These are phyloP conservation scores for Nannochloropsis oceanica DNA, from an alignment of 108 stramenopile genomes.

Conservation along the genomic window DNA sequence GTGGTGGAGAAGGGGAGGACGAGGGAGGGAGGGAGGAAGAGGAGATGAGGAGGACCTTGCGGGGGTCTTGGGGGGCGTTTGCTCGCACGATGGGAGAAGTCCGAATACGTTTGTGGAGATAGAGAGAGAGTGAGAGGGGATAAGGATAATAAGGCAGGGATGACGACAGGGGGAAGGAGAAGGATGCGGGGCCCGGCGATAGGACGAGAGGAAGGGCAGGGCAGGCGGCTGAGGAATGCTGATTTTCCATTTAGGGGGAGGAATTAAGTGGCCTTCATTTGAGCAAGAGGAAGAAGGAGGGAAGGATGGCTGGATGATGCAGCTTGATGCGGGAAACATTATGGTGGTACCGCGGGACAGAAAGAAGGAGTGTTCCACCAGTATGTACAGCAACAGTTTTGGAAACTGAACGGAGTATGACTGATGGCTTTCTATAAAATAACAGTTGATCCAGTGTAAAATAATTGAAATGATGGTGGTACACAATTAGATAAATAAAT, in stretches of 20 bases:
- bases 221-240: background rate
- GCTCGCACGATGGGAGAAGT: background rate
- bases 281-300: background rate
- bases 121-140: too few relatives aligned
- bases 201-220: background rate
- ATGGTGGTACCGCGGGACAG: background rate
- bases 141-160: too few relatives aligned
- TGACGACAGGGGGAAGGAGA: too few relatives aligned
- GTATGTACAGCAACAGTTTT: background rate
- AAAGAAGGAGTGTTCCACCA: background rate
- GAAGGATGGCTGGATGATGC: background rate
- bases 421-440: background rate
- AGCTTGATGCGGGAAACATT: background rate
- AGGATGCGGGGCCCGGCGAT: background rate
- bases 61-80: background rate
- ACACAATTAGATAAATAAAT: background rate
- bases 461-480: background rate
- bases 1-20: background rate
- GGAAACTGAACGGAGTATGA: background rate
- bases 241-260: background rate
- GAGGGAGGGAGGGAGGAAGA: background rate
- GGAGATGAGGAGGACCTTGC: background rate
- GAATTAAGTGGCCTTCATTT: background rate
- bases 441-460: background rate
- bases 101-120: background rate